These are phyloP conservation scores for Pichia membranifaciens DNA, from an alignment of 805 yeast species.

Conservation along the genomic window DNA sequence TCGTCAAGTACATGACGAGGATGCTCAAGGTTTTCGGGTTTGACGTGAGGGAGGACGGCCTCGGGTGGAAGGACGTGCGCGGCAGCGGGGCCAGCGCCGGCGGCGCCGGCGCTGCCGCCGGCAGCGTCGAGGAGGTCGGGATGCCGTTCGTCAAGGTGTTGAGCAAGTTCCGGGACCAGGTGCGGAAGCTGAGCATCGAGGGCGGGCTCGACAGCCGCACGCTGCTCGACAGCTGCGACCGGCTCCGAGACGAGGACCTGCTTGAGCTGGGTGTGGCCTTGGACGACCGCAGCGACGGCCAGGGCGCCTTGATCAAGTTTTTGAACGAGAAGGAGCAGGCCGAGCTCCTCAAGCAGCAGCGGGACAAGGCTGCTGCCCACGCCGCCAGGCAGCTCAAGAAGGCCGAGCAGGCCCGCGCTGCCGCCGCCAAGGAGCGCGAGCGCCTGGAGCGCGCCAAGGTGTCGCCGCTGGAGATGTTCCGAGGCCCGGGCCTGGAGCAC, in stretches of 20 bases:
- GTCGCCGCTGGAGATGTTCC: conserved; percentile 70
- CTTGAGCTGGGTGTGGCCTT: conserved; percentile 73
- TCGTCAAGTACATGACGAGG: conserved; percentile 64
- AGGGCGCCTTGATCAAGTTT: conserved; percentile 79
- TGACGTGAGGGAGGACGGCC: conserved; percentile 54
- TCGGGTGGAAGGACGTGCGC: conserved; percentile 69
- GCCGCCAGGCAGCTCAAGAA: conserved; percentile 33
- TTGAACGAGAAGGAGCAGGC: conserved; percentile 62
- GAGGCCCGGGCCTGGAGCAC: conserved; percentile 33
- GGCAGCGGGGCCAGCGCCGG: conserved; percentile 14
- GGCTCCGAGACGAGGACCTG: conserved; percentile 64
- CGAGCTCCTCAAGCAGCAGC: conserved; percentile 56
- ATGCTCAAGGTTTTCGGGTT: conserved; percentile 74
- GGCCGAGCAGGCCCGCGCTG: conserved; percentile 54
- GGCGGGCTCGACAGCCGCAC: conserved; percentile 41
- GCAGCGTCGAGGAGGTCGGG: conserved; percentile 54
- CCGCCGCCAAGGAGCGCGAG: conserved; percentile 60
- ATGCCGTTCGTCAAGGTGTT: conserved; percentile 77
- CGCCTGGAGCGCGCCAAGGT: conserved; percentile 60
- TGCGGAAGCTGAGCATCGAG: conserved; percentile 67
- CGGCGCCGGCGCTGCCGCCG: neutral
- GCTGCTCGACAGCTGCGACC: conserved; percentile 67
- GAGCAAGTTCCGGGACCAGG: conserved; percentile 74
- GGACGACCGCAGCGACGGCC: conserved; percentile 79
- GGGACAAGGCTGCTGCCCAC: conserved; percentile 49